Conservation (phyloP, 768 basidiomycete genomes). For the Rhizopogon sp. region DNA sequence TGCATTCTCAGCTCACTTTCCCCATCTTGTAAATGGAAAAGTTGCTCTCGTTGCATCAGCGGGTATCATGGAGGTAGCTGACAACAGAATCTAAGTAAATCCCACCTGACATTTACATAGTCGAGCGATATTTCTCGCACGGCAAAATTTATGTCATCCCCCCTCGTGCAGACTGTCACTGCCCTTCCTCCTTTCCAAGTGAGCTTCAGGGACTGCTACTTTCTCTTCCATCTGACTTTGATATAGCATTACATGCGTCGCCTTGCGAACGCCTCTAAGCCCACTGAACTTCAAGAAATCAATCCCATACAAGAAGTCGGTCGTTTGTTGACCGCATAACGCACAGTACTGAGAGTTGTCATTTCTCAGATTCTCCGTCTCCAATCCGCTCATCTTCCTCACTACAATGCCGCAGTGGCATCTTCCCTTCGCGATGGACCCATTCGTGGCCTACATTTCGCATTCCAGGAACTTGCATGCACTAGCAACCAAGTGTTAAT, state of each 20-base stretch:
- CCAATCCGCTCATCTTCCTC: slow-evolving; percentile 70
- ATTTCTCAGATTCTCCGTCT: slow-evolving; percentile 60
- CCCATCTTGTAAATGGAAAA: slow-evolving; percentile 61
- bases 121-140: slow-evolving; percentile 66
- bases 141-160: slow-evolving; percentile 73
- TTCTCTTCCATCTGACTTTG: neutral
- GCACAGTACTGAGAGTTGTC: neutral
- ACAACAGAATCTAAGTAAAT: neutral
- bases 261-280: slow-evolving; percentile 34
- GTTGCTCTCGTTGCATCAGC: slow-evolving; percentile 65
- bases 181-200: slow-evolving; percentile 61
- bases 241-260: slow-evolving; percentile 47
- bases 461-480: slow-evolving; percentile 49
- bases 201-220: slow-evolving; percentile 13
- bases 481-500: slow-evolving; percentile 48
- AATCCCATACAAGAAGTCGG: slow-evolving; percentile 42
- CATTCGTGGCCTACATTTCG: slow-evolving; percentile 51
- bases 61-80: slow-evolving; percentile 59
- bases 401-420: slow-evolving; percentile 73
- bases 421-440: slow-evolving; percentile 73
- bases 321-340: neutral
- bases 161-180: slow-evolving; percentile 62
- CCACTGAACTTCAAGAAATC: slow-evolving; percentile 11
- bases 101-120: slow-evolving; percentile 23
- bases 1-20: slow-evolving; percentile 67